phyloP scores from a whole-genome alignment of 345 rosid species.

The Gossypium ekmanianum region DNA sequence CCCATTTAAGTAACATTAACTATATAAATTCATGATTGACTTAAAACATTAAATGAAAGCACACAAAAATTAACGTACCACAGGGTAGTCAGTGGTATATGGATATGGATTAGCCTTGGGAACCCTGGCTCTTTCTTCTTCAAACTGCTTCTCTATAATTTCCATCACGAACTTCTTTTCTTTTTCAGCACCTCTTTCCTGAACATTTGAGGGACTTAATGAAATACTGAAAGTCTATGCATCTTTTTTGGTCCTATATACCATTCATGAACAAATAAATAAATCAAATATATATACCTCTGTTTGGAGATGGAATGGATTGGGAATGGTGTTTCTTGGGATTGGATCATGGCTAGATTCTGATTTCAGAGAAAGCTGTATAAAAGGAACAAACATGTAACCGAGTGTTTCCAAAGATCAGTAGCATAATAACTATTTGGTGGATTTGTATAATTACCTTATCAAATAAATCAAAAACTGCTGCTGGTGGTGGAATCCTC shows the following conservation, averaged over 20 bases:
- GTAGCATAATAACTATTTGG: background rate
- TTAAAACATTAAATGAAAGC: background rate
- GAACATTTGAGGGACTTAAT: conserved; percentile 2
- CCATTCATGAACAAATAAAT: background rate
- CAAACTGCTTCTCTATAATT: conserved; percentile 50
- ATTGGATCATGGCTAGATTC: conserved; percentile 53
- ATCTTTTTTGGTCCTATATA: background rate
- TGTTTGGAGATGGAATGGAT: conserved; percentile 85
- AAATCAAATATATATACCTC: conserved; percentile 47
- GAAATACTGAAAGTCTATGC: background rate
- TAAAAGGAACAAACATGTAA: background rate
- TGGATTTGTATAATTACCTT: conserved; percentile 40
- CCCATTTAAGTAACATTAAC: background rate
- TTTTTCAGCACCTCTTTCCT: conserved; percentile 95
- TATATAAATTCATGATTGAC: background rate
- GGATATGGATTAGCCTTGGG: conserved; percentile 93
- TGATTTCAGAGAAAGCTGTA: conserved; percentile 79
- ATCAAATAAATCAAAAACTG: conserved; percentile 70
- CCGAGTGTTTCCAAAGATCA: background rate
- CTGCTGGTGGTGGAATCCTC: conserved; percentile 61
- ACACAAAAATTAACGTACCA: conserved; percentile 44
- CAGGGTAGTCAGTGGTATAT: conserved; percentile 90
- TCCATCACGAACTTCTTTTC: conserved; percentile 65
- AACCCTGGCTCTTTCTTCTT: conserved; percentile 70
- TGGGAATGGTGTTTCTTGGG: conserved; percentile 73